Evolutionary conservation across 176 grass and related monocot genomes (phyloP).

Genomic region (Triticum turgidum): DNA sequence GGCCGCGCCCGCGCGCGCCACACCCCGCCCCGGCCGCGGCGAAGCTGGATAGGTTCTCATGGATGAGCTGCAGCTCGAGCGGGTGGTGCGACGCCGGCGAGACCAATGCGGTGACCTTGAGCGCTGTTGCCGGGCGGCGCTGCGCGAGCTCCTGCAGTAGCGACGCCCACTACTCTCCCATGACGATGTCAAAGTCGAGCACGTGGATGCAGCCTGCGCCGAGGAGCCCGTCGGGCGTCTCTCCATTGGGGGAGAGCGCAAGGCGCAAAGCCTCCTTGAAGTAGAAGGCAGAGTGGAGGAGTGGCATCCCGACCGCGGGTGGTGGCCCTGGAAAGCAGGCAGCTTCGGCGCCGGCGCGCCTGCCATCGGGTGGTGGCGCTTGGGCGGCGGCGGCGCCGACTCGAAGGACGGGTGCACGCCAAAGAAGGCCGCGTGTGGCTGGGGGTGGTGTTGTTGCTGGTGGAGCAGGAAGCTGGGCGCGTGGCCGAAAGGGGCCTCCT

Average conservation of each 20-base stretch:
- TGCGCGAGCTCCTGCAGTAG: constrained; percentile 93
- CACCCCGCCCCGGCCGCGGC: constrained; percentile 17
- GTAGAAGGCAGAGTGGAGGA: constrained; percentile 91
- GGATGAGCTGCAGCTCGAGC: constrained; percentile 79
- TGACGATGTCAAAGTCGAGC: constrained; percentile 83
- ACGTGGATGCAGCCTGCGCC: constrained; percentile 64
- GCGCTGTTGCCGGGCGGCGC: constrained; percentile 37
- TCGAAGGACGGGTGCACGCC: constrained; percentile 44
- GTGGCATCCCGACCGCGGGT: constrained; percentile 74
- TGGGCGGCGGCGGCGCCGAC: constrained; percentile 34
- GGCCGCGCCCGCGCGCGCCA: too few species aligned
- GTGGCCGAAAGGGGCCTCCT: constrained; percentile 34
- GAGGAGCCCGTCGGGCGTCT: constrained; percentile 53
- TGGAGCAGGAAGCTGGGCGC: constrained; percentile 36
- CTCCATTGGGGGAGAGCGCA: constrained; percentile 39
- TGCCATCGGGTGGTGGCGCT: constrained; percentile 53
- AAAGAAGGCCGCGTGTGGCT: constrained; percentile 67
- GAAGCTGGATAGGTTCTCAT: constrained; percentile 74
- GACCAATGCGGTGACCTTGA: constrained; percentile 84
- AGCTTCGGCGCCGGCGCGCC: constrained; percentile 48
- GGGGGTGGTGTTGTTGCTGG: constrained; percentile 52
- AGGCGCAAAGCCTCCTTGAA: constrained; percentile 88
- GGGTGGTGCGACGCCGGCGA: constrained; percentile 56
- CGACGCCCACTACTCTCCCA: constrained; percentile 91
- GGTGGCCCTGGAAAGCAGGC: constrained; percentile 1